Conservation (phyloP, 371 early-diverging fungal species). For the Mucor indicus region DNA sequence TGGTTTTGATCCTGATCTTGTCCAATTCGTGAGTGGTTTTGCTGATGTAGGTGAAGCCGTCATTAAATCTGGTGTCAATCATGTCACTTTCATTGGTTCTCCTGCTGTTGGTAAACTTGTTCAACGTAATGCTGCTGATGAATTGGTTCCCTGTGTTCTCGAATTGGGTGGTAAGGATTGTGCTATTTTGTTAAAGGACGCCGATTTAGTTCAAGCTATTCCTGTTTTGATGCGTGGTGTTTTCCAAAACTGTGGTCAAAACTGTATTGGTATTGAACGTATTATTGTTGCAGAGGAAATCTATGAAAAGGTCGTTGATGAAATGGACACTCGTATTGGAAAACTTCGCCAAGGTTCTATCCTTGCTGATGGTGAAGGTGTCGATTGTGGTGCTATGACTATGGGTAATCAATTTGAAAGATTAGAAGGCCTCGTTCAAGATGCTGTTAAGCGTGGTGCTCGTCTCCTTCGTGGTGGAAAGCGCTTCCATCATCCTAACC, state of each 20-base stretch:
- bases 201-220: conserved; percentile 63
- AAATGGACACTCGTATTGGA: conserved; percentile 53
- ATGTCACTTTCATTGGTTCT: conserved; percentile 85
- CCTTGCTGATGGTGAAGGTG: conserved; percentile 61
- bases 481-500: conserved; percentile 61
- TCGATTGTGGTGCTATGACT: conserved; percentile 80
- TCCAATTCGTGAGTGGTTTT: conserved; percentile 78
- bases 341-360: conserved; percentile 69
- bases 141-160: conserved; percentile 80
- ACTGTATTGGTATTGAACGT: conserved; percentile 81
- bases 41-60: conserved; percentile 79
- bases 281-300: conserved; percentile 65
- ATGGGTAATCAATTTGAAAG: conserved; percentile 58
- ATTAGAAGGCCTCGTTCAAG: conserved; percentile 48
- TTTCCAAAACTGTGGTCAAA: conserved; percentile 86
- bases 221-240: conserved; percentile 77
- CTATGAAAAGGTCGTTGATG: conserved; percentile 68
- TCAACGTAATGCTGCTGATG: conserved; percentile 68
- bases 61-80: conserved; percentile 60
- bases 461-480: conserved; percentile 70
- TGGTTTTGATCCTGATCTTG: conserved; percentile 74
- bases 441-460: conserved; percentile 79
- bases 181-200: conserved; percentile 74
- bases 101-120: conserved; percentile 78
- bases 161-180: conserved; percentile 93